Base-by-base conservation (phyloP, 345 rosid genomes). In the Capsella bursapastoris region DNA sequence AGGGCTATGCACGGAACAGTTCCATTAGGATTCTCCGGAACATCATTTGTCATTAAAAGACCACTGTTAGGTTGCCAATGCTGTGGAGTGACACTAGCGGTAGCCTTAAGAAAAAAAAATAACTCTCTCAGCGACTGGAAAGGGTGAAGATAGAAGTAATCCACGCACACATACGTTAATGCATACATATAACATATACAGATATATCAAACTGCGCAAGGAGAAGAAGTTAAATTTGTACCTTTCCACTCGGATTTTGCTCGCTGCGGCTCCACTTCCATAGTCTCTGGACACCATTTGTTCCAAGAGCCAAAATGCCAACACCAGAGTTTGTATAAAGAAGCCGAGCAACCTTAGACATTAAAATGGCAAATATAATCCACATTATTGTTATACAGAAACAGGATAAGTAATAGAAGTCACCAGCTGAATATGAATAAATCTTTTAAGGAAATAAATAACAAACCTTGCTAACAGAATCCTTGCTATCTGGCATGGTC, bases 1-100 rank as follows among this genome's bases (percentile, higher is more conserved):
- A 85, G 82, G 1, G 86, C 89, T 73, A 85, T 80, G 71, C 86
- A 85, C 2, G 89, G 85, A 44, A 83, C 88, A 44, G 82, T 43
- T 57, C 80, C 84, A 65, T 85, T 86, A 80, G 72, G 76, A 34
- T 88, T 92, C 41, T 83, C 95, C 68, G 78, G 84, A 55, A 80
- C 77, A 74, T 92, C 95, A 73, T 90, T 92, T 38, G 90, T 78
- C 98, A 88, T 92, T 27, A 69, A 80, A 64, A 82, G 84, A 45
- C 98, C 96, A 72, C 87, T 88, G 37, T 86, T 82, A 63, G 98
- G 92, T 77, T 90, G 92, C 96, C 95, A 90, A 55, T 85, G 81
- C 70, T 86, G 89, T 2, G 95, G 98, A 13, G 68, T 64, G 43
- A 75, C 68, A 71, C 70, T 70, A 50, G 92, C 89, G 13, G 87